phyloP scores from a whole-genome alignment of 2,329 filamentous ascomycete species.

The Cordyceps fumosorosea region DNA sequence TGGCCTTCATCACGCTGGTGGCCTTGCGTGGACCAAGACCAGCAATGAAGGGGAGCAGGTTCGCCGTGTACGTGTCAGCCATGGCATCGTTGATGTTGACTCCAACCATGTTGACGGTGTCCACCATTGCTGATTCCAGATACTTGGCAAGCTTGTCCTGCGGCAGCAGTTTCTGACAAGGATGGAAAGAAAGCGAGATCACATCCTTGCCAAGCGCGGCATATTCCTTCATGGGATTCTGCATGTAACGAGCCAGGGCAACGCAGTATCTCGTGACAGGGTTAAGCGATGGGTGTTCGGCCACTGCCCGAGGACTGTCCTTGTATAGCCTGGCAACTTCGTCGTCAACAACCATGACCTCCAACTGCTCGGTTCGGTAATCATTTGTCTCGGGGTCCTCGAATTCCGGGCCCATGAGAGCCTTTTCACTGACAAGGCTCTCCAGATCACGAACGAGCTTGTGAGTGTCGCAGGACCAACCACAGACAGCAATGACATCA shows the following conservation, averaged over 20 bases:
- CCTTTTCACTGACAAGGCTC: constrained; percentile 68
- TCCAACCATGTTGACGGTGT: constrained; percentile 95
- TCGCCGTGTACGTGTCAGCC: constrained; percentile 71
- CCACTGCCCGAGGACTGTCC: constrained; percentile 70
- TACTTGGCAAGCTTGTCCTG: constrained; percentile 81
- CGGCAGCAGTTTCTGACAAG: constrained; percentile 81
- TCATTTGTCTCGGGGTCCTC: constrained; percentile 72
- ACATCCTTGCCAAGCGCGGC: constrained; percentile 86
- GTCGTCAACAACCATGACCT: constrained; percentile 89
- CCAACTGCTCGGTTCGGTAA: constrained; percentile 70
- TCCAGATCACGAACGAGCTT: constrained; percentile 77
- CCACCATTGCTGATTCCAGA: constrained; percentile 93
- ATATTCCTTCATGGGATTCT: constrained; percentile 95
- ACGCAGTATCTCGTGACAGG: constrained; percentile 84
- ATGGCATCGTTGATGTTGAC: constrained; percentile 93
- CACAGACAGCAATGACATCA: constrained; percentile 84
- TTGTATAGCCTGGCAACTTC: constrained; percentile 97
- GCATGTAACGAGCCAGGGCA: constrained; percentile 81
- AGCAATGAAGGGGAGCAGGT: constrained; percentile 82
- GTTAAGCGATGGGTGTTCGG: constrained; percentile 74
- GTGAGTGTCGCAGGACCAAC: constrained; percentile 80
- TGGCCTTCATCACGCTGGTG: constrained; percentile 64
- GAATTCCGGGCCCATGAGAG: constrained; percentile 73
- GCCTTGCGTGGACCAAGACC: constrained; percentile 91
- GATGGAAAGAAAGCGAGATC: constrained; percentile 78